A percentile compares a stretch with the other conserved stretches of the same genome.
Evolutionary conservation across 2,329 filamentous ascomycete genomes (phyloP).

Genomic region (Podosphaera xanthii): DNA sequence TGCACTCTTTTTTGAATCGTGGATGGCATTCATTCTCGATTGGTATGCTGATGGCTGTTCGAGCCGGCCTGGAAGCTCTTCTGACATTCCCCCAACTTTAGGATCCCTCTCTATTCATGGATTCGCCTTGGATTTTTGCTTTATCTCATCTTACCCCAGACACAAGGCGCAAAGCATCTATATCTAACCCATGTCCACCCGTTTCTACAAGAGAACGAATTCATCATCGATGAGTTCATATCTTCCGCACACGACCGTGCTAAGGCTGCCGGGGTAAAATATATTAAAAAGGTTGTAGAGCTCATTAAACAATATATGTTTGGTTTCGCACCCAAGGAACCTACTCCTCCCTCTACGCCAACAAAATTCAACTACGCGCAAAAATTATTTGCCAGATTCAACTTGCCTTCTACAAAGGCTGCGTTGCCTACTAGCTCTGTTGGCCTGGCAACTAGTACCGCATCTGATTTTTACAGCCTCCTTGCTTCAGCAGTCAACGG

Average conservation of each 20-base stretch:
- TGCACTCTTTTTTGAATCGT: conserved; percentile 62
- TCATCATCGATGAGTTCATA: conserved; percentile 77
- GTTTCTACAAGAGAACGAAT: conserved; percentile 69
- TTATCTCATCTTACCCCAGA: conserved; percentile 91
- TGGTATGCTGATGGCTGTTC: conserved; percentile 29
- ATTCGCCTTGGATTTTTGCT: conserved; percentile 68
- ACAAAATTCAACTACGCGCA: conserved; percentile 35
- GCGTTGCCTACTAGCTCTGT: conserved; percentile 16
- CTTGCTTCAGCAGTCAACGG: conserved; percentile 49
- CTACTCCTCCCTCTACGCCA: conserved; percentile 22
- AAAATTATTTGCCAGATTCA: conserved; percentile 64
- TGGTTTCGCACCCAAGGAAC: conserved; percentile 41
- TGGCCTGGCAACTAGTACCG: conserved; percentile 21
- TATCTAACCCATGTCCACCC: conserved; percentile 76
- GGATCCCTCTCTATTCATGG: conserved; percentile 87
- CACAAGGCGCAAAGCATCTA: conserved; percentile 71
- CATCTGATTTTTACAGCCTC: conserved; percentile 51
- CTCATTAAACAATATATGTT: conserved; percentile 53
- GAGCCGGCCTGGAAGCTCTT: not conserved
- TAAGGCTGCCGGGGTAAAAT: conserved; percentile 52
- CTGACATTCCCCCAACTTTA: conserved; percentile 14
- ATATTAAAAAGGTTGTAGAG: conserved; percentile 49
- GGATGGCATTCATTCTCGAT: conserved; percentile 64
- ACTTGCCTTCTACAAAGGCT: conserved; percentile 47
- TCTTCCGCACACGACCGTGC: conserved; percentile 56